These are phyloP conservation scores for Phytophthora cactorum DNA, from an alignment of 352 stramenopile genomes.

Conservation along the genomic window DNA sequence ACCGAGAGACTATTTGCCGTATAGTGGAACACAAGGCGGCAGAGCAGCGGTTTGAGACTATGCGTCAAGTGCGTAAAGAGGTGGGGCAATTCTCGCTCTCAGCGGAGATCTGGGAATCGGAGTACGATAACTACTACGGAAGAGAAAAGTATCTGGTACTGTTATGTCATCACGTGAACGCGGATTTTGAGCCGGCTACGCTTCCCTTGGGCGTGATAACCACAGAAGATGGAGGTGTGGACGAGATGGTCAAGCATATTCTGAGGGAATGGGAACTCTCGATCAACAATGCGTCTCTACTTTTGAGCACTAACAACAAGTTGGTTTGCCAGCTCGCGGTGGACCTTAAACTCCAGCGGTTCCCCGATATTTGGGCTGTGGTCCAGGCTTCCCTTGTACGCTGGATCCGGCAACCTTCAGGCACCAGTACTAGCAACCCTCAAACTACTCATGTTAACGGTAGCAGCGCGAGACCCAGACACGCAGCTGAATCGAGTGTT, in stretches of 20 bases:
- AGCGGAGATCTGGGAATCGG: slow-evolving; percentile 12
- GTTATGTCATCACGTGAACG: slow-evolving; percentile 17
- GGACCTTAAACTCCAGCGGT: slow-evolving; percentile 3
- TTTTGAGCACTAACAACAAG: slow-evolving; percentile 17
- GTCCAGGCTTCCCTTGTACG: background rate
- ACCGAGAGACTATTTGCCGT: slow-evolving; percentile 10
- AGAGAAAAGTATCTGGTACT: slow-evolving; percentile 11
- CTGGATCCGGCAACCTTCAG: slow-evolving; percentile 2
- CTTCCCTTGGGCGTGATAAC: slow-evolving; percentile 5
- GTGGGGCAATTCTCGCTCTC: slow-evolving; percentile 13
- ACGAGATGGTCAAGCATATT: slow-evolving; percentile 7
- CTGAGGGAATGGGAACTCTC: slow-evolving; percentile 8
- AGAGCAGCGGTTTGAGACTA: slow-evolving; percentile 5
- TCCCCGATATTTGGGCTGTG: slow-evolving; percentile 19
- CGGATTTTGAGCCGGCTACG: slow-evolving; percentile 13
- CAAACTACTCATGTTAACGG: background rate
- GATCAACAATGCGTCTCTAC: slow-evolving; percentile 5
- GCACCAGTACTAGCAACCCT: background rate
- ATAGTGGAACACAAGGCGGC: slow-evolving; percentile 16
- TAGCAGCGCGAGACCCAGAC: slow-evolving; percentile 2
- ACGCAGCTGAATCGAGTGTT: slow-evolving; percentile 6
- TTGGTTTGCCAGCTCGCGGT: slow-evolving; percentile 6
- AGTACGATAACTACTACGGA: slow-evolving; percentile 9
- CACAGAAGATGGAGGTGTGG: slow-evolving; percentile 10
- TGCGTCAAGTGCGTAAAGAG: slow-evolving; percentile 3